phyloP scores from a whole-genome alignment of 495 filamentous ascomycete species.

The Aspergillus sclerotiicarbonarius region DNA sequence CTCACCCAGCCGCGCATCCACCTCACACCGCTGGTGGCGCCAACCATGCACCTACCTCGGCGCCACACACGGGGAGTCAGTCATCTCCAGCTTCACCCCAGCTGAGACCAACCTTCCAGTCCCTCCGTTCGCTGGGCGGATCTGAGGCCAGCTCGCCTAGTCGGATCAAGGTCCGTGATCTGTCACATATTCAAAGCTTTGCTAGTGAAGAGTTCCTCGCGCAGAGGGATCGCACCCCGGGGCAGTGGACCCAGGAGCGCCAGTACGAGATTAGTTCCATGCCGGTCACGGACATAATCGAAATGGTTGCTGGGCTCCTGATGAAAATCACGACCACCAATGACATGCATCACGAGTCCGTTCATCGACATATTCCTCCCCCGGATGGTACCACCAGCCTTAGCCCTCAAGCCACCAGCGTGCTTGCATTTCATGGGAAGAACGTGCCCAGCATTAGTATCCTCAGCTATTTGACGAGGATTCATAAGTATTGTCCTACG shows the following conservation, averaged over 20 bases:
- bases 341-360: conserved; percentile 83
- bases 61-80: conserved; percentile 20
- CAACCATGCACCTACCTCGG: conserved; percentile 16
- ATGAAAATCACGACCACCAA: conserved; percentile 99
- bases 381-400: conserved; percentile 63
- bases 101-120: conserved; percentile 50
- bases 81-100: conserved; percentile 53
- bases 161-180: conserved; percentile 77
- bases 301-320: conserved; percentile 98
- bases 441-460: conserved; percentile 98
- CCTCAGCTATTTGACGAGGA: conserved; percentile 89
- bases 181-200: conserved; percentile 87
- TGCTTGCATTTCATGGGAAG: conserved; percentile 98
- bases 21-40: conserved; percentile 12
- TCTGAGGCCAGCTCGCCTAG: conserved; percentile 64
- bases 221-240: conserved; percentile 42
- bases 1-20: conserved; percentile 22
- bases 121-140: conserved; percentile 49
- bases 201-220: conserved; percentile 69
- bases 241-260: conserved; percentile 48
- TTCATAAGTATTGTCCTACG: conserved; percentile 98
- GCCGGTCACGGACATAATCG: conserved; percentile 97
- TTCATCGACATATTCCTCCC: conserved; percentile 68
- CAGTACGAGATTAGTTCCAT: conserved; percentile 96
- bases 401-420: conserved; percentile 78